Base-by-base conservation (phyloP, 331 rosid species). In the Rosa hybrid region DNA sequence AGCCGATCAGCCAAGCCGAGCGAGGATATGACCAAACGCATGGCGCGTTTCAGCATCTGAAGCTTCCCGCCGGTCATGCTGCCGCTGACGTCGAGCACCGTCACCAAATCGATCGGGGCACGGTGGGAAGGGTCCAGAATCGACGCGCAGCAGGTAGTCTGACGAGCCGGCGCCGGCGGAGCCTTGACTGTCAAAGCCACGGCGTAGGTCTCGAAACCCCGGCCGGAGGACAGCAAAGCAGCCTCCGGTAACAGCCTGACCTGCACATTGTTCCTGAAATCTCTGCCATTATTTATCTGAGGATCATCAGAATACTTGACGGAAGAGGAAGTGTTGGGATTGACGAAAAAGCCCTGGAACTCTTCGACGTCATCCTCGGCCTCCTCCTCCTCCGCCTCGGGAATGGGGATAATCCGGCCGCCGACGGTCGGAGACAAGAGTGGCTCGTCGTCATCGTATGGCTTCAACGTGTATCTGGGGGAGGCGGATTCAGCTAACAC, bases 41-140 rank as follows among this genome's bases (percentile, higher is more conserved):
- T 88, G 56, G 98, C 94, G 46, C 97, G 97, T 86, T 96, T 93
- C 0, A 96, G 88, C 99, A 96, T 96, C 54, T 85, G 85, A 13
- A 96, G 81, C 82, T 96, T 96, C 9, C 94, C 87, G 0, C 97
- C 91, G 7, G 79, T 86, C 99, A 96, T 96, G 90, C 85, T 93
- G 0, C 93, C 97, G 17, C 98, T 91, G 0, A 94, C 86, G 70
- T 93, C 99, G 0, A 96, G 92, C 7, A 93, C 99, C 25, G 98
- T 85, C 0, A 96, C 97, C 3, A 96, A 92, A 84, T 96, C 99
- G 67, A 96, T 88, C 13, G 99, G 94, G 0, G 94, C 98, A 0
- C 97, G 92, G n/a, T 83, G 87, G 6, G 89, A 80, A 3, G 89
- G 78, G 44, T 81, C 87, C 0, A 84, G 64, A 42, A 77, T 81